A percentile compares a stretch with the other conserved stretches of the same genome.
phyloP scores from a whole-genome alignment of 2,329 filamentous ascomycete genomes.

The Sordariomycetes sp. region DNA sequence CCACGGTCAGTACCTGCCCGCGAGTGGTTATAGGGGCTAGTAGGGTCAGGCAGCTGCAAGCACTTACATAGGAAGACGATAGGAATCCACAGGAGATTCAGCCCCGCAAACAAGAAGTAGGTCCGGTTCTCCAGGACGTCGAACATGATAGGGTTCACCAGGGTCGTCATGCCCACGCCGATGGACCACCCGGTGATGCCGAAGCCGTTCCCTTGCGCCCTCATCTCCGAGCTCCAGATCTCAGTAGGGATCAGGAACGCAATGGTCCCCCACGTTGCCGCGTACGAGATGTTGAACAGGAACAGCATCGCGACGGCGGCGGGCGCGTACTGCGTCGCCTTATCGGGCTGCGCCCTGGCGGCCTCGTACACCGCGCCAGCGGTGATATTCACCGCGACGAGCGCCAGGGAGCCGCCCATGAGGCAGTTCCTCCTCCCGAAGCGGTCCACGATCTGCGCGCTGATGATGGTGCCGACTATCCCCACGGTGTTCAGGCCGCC shows the following conservation, averaged over 20 bases:
- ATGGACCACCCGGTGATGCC: slow-evolving; percentile 49
- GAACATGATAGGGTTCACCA: slow-evolving; percentile 44
- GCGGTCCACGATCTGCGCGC: slow-evolving; percentile 37
- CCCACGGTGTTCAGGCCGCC: slow-evolving; percentile 41
- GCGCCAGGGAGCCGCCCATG: slow-evolving; percentile 11
- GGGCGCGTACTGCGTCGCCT: slow-evolving; percentile 26
- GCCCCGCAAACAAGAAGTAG: slow-evolving; percentile 38
- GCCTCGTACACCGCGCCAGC: slow-evolving; percentile 30
- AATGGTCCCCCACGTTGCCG: slow-evolving; percentile 36
- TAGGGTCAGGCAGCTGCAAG: no score
- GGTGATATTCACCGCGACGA: slow-evolving; percentile 30
- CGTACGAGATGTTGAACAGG: slow-evolving; percentile 39
- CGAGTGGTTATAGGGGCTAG: slow-evolving; percentile 5
- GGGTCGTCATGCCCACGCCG: slow-evolving; percentile 41
- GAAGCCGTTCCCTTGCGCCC: slow-evolving; percentile 49
- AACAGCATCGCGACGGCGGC: slow-evolving; percentile 36
- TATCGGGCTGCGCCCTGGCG: slow-evolving; percentile 20
- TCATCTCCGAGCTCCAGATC: slow-evolving; percentile 44
- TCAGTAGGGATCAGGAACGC: slow-evolving; percentile 28
- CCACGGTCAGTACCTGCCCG: slow-evolving; percentile 4
- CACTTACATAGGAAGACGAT: slow-evolving; percentile 31
- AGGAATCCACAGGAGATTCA: slow-evolving; percentile 39
- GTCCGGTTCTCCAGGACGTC: slow-evolving; percentile 30
- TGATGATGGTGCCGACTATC: slow-evolving; percentile 38
- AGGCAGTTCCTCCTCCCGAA: slow-evolving; percentile 26